Evolutionary conservation across 371 early-diverging fungal genomes (phyloP).

Genomic region (Sanchytrium tribonematis): DNA sequence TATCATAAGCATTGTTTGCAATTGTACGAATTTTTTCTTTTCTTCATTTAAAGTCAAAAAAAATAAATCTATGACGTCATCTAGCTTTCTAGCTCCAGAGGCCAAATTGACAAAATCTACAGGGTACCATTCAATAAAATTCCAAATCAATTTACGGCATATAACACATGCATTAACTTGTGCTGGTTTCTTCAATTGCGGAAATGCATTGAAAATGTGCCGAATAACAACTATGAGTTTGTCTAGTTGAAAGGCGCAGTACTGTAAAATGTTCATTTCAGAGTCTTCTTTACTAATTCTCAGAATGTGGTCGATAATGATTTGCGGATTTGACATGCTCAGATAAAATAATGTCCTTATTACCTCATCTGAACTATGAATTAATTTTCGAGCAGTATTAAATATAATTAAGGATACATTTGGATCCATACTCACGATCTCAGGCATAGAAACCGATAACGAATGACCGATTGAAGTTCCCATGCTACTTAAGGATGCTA

Average conservation of each 20-base stretch:
- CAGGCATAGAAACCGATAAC: neutral
- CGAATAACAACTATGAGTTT: neutral
- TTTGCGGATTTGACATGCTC: neutral
- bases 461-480: neutral
- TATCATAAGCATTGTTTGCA: neutral
- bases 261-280: neutral
- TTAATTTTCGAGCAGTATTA: neutral
- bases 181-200: neutral
- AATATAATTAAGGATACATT: neutral
- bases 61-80: neutral
- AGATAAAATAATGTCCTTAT: neutral
- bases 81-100: neutral
- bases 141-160: neutral
- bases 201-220: neutral
- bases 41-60: neutral
- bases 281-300: neutral
- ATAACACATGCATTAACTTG: neutral
- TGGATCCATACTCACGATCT: neutral
- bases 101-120: neutral
- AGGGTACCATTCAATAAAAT: neutral
- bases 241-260: neutral
- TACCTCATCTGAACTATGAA: neutral
- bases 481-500: neutral
- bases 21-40: neutral
- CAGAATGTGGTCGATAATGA: neutral